Percentiles rank a stretch among this genome's conserved stretches.
Conservation (phyloP, 2,329 filamentous ascomycete species). For the Phyllosticta citribraziliensis region DNA sequence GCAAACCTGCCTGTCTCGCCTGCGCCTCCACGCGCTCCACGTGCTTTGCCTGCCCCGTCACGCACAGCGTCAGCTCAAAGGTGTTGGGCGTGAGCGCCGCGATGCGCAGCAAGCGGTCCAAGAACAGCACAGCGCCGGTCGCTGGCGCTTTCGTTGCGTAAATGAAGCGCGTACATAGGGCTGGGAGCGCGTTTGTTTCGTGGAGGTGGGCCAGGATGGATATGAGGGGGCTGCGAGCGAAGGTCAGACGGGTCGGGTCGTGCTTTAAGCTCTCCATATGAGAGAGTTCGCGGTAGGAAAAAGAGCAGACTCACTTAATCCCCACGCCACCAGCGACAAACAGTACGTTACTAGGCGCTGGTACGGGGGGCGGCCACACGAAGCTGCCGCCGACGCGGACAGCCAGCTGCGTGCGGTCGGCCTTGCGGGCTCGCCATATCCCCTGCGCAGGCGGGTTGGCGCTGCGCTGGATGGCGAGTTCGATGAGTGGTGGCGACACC, state of each 20-base stretch:
- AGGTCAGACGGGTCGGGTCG: not conserved
- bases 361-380: conserved; percentile 58
- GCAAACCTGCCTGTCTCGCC: not conserved
- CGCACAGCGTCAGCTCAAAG: conserved; percentile 23
- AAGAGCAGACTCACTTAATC: conserved; percentile 50
- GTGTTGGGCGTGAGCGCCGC: not conserved
- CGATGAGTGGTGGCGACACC: conserved; percentile 45
- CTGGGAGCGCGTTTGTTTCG: conserved; percentile 24
- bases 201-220: conserved; percentile 59
- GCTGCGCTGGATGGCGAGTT: conserved; percentile 68
- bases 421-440: conserved; percentile 54
- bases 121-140: conserved; percentile 24
- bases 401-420: conserved; percentile 49
- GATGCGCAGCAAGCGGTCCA: conserved; percentile 20
- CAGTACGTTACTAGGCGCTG: conserved; percentile 49
- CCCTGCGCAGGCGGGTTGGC: conserved; percentile 67
- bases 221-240: conserved; percentile 51
- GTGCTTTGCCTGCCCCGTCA: conserved; percentile 20
- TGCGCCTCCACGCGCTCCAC: not conserved
- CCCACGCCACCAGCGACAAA: conserved; percentile 76
- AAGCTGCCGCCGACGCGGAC: conserved; percentile 76
- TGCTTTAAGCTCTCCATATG: too few species aligned
- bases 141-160: conserved; percentile 47
- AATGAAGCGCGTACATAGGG: conserved; percentile 46
- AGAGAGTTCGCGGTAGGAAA: too few species aligned